Evolutionary conservation across 2,329 filamentous ascomycete species (phyloP).

Genomic region (Rosellinia necatrix): DNA sequence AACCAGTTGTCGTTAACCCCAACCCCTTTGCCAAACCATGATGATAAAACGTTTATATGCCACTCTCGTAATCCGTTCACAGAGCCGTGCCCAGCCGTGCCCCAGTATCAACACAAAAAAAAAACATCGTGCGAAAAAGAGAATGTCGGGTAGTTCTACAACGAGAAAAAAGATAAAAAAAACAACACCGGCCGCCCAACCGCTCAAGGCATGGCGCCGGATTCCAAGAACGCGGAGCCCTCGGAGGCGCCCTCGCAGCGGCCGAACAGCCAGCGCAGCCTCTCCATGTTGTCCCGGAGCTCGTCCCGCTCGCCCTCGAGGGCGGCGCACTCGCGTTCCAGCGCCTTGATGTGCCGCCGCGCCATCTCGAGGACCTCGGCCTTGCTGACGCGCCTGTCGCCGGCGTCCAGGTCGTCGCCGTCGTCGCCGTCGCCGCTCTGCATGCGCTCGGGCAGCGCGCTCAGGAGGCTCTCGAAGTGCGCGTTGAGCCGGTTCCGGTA

Average conservation of each 20-base stretch:
- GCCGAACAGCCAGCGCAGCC: conserved; percentile 39
- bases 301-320: conserved; percentile 46
- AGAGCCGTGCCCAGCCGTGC: conserved; percentile 11
- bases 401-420: conserved; percentile 30
- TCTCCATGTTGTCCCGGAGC: conserved; percentile 37
- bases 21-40: conserved; percentile 13
- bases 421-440: conserved; percentile 38
- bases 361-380: conserved; percentile 53
- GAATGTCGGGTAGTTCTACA: conserved; percentile 3
- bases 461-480: conserved; percentile 51
- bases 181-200: background rate
- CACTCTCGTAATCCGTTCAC: conserved; percentile 16
- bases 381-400: conserved; percentile 46
- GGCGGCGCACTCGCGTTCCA: conserved; percentile 46
- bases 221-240: conserved; percentile 18
- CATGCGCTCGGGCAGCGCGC: conserved; percentile 46
- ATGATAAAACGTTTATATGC: conserved; percentile 9
- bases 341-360: conserved; percentile 46
- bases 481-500: conserved; percentile 53
- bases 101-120: conserved; percentile 8
- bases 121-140: conserved; percentile 6
- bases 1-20: background rate
- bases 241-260: conserved; percentile 32
- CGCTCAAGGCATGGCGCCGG: conserved; percentile 22
- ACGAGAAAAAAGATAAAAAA: background rate